A percentile compares a stretch with the other conserved stretches of the same genome.
Evolutionary conservation across 2,329 filamentous ascomycete genomes (phyloP).

Genomic region (Huntiella decipiens): DNA sequence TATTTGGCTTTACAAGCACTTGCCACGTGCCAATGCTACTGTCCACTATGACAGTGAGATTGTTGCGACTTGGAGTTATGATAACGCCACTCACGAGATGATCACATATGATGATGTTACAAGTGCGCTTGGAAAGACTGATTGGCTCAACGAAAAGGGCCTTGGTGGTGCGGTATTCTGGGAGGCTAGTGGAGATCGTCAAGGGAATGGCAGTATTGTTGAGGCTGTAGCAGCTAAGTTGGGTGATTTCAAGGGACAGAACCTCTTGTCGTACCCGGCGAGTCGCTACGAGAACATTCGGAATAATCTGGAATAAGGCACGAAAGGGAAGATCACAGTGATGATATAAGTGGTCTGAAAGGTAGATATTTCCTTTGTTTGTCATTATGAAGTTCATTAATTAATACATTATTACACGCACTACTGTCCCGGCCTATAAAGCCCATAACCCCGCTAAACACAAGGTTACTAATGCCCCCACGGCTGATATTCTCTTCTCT

Average conservation of each 20-base stretch:
- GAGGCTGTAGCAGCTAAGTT: conserved; percentile 27
- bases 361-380: not conserved
- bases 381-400: not conserved
- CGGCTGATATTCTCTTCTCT: no score
- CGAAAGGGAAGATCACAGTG: no score
- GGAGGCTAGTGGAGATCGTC: conserved; percentile 54
- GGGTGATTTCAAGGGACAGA: conserved; percentile 30
- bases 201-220: conserved; percentile 37
- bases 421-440: not conserved
- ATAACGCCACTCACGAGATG: conserved; percentile 37
- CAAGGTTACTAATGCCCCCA: no score
- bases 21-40: conserved; percentile 42
- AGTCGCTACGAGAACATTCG: conserved; percentile 41
- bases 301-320: conserved; percentile 16
- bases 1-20: conserved; percentile 63
- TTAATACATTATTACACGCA: not conserved
- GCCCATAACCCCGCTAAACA: no score
- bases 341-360: no score
- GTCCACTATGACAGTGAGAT: conserved; percentile 37
- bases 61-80: conserved; percentile 53
- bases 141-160: conserved; percentile 38
- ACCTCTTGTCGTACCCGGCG: conserved; percentile 34
- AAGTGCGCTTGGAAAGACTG: conserved; percentile 40
- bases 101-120: conserved; percentile 49
- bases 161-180: conserved; percentile 71